phyloP scores from a whole-genome alignment of 345 rosid species.

The Gossypium arboreum region DNA sequence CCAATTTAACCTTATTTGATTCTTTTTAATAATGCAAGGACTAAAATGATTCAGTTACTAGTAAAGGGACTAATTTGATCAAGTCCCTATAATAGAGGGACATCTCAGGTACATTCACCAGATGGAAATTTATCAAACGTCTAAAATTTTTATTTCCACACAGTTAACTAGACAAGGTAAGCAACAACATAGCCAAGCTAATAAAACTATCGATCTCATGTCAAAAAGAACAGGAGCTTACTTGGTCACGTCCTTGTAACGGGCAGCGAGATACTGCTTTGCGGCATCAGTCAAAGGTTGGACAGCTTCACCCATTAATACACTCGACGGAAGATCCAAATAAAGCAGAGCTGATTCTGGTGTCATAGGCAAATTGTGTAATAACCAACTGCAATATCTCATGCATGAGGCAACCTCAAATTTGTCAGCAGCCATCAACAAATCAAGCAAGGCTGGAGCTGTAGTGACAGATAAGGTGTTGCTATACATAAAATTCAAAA shows the following conservation, averaged over 20 bases:
- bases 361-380: conserved; percentile 79
- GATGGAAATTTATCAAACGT: neutral
- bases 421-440: conserved; percentile 99
- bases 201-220: conserved; percentile 1
- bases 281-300: conserved; percentile 97
- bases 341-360: conserved; percentile 97
- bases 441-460: conserved; percentile 90
- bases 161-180: neutral
- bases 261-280: conserved; percentile 80
- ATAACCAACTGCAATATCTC: conserved; percentile 80
- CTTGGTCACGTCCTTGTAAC: conserved; percentile 90
- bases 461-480: conserved; percentile 53
- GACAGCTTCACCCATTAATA: conserved; percentile 96
- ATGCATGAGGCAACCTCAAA: conserved; percentile 99
- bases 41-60: too few relatives aligned
- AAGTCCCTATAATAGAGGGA: too few relatives aligned
- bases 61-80: too few relatives aligned
- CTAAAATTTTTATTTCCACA: neutral
- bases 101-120: too few relatives aligned
- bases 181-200: neutral
- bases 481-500: conserved; percentile 95
- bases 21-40: too few relatives aligned
- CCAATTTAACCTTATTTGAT: too few relatives aligned
- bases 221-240: conserved; percentile 32
- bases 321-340: conserved; percentile 95